Percentiles rank a stretch among this genome's conserved stretches.
These are phyloP conservation scores for Hygrocybe punicea DNA, from an alignment of 768 basidiomycete species.

Conservation along the genomic window DNA sequence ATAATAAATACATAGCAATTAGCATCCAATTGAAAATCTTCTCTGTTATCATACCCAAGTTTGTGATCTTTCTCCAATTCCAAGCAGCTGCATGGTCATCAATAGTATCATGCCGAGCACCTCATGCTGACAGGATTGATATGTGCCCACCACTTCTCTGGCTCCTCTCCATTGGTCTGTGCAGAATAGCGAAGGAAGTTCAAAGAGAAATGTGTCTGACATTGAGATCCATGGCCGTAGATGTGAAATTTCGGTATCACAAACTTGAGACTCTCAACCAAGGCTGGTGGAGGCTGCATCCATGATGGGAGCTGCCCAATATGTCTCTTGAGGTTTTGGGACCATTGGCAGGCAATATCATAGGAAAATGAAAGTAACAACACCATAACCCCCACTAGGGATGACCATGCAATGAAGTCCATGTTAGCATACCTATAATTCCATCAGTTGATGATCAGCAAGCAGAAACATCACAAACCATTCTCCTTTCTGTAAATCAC, in stretches of 20 bases:
- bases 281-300: background rate
- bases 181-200: constrained; percentile 22
- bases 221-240: constrained; percentile 13
- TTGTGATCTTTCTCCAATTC: constrained; percentile 22
- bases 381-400: constrained; percentile 3
- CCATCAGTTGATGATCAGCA: background rate
- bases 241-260: constrained; percentile 15
- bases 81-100: constrained; percentile 27
- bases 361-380: constrained; percentile 23
- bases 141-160: constrained; percentile 24
- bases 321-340: constrained; percentile 1
- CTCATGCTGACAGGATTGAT: constrained; percentile 21
- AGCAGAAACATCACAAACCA: constrained; percentile 16
- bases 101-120: constrained; percentile 20
- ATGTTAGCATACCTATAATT: constrained; percentile 28
- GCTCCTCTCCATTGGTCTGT: constrained; percentile 29
- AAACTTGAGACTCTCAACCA: background rate
- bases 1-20: background rate
- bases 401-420: constrained; percentile 25
- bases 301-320: constrained; percentile 2
- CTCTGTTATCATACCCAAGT: constrained; percentile 3
- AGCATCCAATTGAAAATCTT: background rate
- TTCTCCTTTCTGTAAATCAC: constrained; percentile 36
- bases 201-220: constrained; percentile 13
- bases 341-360: constrained; percentile 30